phyloP scores from a whole-genome alignment of 2,329 filamentous ascomycete genomes.

The Aureobasidium sp. region DNA sequence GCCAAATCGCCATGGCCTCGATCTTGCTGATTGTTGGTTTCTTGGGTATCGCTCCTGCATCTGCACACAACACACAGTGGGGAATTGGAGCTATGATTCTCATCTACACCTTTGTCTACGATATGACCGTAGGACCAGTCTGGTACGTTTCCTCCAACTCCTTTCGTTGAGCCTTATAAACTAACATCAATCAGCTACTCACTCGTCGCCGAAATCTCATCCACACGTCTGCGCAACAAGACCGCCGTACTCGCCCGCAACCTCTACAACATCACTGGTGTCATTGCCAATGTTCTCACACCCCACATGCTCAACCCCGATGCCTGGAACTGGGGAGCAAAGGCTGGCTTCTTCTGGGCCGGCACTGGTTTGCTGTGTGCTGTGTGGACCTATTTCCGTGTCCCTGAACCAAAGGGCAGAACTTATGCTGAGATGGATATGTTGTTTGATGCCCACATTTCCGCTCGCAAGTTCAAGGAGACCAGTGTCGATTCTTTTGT shows the following conservation, averaged over 20 bases:
- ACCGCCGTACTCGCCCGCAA: constrained; percentile 16
- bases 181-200: constrained; percentile 15
- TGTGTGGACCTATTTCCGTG: constrained; percentile 36
- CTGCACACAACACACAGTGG: constrained; percentile 17
- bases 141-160: neutral
- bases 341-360: constrained; percentile 35
- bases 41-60: constrained; percentile 13
- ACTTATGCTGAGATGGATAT: constrained; percentile 36
- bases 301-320: too few species aligned
- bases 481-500: neutral
- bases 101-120: constrained; percentile 38
- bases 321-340: constrained; percentile 26
- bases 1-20: constrained; percentile 15
- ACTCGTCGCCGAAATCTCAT: constrained; percentile 23
- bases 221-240: constrained; percentile 22
- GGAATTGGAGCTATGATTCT: constrained; percentile 20
- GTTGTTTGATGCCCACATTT: constrained; percentile 32
- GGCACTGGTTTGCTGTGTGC: constrained; percentile 25
- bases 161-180: neutral
- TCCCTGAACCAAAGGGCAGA: constrained; percentile 35
- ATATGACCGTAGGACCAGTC: constrained; percentile 41
- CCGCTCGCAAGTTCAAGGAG: constrained; percentile 28
- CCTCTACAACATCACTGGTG: too few species aligned
- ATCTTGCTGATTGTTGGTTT: constrained; percentile 20
- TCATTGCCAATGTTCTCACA: too few species aligned